Percentiles rank a stretch among this genome's conserved stretches.
Evolutionary conservation across 2,329 filamentous ascomycete genomes (phyloP).

Genomic region (Pseudocercospora cruenta): DNA sequence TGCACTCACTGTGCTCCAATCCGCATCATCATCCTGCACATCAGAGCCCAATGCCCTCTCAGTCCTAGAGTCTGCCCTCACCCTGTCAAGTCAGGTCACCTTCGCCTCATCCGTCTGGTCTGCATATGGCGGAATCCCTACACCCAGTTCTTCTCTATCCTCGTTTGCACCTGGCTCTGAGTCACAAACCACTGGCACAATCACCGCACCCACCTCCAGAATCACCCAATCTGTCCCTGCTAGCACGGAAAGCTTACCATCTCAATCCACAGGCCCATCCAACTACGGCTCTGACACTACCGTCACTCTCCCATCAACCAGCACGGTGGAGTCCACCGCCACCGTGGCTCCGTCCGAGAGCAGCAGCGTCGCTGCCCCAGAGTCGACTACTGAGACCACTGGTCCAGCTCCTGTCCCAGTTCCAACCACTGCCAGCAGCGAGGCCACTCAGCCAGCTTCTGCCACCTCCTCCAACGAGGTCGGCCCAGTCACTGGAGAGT

Average conservation of each 20-base stretch:
- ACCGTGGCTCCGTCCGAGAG: slow-evolving; percentile 8
- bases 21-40: slow-evolving; percentile 20
- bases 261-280: slow-evolving; percentile 23
- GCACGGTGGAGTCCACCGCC: slow-evolving; percentile 17
- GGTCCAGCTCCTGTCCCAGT: slow-evolving; percentile 18
- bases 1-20: slow-evolving; percentile 28
- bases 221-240: slow-evolving; percentile 12
- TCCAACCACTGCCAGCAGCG: slow-evolving; percentile 14
- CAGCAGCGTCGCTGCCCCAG: slow-evolving; percentile 18
- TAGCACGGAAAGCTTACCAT: slow-evolving; percentile 28
- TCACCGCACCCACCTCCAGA: slow-evolving; percentile 10
- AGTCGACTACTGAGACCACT: slow-evolving; percentile 15
- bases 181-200: slow-evolving; percentile 8
- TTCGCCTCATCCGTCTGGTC: slow-evolving; percentile 16
- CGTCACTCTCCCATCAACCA: slow-evolving; percentile 14
- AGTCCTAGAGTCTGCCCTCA: slow-evolving; percentile 25
- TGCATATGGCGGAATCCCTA: slow-evolving; percentile 1
- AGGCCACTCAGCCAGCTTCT: slow-evolving; percentile 12
- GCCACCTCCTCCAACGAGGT: slow-evolving; percentile 17
- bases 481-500: slow-evolving; percentile 18
- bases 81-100: slow-evolving; percentile 12
- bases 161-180: neutral
- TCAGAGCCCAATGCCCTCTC: slow-evolving; percentile 25
- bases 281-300: slow-evolving; percentile 12
- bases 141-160: neutral